These are phyloP conservation scores for Scedosporium dehoogii DNA, from an alignment of 2,329 filamentous ascomycete species.

Conservation along the genomic window DNA sequence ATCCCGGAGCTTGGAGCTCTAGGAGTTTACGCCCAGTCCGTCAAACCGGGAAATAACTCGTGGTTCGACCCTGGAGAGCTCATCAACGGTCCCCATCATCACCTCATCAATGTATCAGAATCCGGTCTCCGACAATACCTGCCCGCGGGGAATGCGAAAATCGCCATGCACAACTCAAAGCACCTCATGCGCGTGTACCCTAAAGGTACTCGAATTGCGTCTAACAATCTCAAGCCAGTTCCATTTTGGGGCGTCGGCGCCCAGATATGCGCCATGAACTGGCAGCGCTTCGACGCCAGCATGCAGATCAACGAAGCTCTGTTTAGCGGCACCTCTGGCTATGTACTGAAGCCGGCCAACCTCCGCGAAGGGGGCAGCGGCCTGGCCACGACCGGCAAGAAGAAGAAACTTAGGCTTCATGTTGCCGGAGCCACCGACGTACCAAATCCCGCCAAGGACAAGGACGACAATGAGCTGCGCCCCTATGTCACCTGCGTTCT, in stretches of 20 bases:
- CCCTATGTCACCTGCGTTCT: constrained; percentile 59
- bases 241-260: constrained; percentile 58
- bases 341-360: constrained; percentile 52
- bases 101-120: constrained; percentile 62
- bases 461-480: constrained; percentile 42
- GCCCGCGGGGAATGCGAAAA: constrained; percentile 32
- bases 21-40: constrained; percentile 60
- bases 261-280: constrained; percentile 61
- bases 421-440: constrained; percentile 54
- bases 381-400: constrained; percentile 32
- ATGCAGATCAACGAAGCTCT: constrained; percentile 62
- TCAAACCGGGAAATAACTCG: constrained; percentile 56
- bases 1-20: constrained; percentile 55
- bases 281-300: constrained; percentile 56
- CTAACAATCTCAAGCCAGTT: constrained; percentile 51
- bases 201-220: constrained; percentile 59
- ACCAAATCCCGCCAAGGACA: constrained; percentile 28
- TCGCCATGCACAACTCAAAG: constrained; percentile 50
- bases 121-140: constrained; percentile 44
- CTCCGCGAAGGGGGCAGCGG: constrained; percentile 47
- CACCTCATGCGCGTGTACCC: constrained; percentile 64
- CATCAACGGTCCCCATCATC: constrained; percentile 50
- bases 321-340: constrained; percentile 55
- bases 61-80: constrained; percentile 46
- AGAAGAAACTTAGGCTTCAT: constrained; percentile 43